These are phyloP conservation scores for Vaccinium darrowii DNA, from an alignment of 148 eudicot genomes.

Conservation along the genomic window DNA sequence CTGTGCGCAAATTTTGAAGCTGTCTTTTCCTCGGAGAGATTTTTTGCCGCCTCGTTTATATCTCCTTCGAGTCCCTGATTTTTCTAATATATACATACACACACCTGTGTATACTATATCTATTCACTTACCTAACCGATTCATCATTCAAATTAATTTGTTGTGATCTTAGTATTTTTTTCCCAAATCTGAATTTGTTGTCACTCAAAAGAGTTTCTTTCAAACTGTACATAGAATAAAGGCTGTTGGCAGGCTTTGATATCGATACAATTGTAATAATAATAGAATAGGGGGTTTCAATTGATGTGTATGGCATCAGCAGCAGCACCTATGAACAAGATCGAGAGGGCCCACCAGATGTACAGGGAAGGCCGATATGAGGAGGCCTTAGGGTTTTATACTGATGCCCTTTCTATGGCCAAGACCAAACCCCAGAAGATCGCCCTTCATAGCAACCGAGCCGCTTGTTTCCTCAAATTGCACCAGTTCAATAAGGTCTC, in stretches of 20 bases:
- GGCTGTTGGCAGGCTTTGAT: neutral
- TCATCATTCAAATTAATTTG: neutral
- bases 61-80: constrained; percentile 6
- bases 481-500: constrained; percentile 80
- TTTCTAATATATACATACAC: neutral
- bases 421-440: constrained; percentile 73
- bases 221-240: neutral
- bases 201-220: neutral
- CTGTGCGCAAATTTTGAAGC: neutral
- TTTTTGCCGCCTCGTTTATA: constrained; percentile 8
- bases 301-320: constrained; percentile 16
- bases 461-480: constrained; percentile 88
- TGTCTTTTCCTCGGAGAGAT: constrained; percentile 4
- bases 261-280: neutral
- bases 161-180: neutral
- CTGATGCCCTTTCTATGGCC: constrained; percentile 65
- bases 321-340: constrained; percentile 50
- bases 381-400: constrained; percentile 69
- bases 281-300: neutral
- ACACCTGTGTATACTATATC: neutral
- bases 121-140: neutral
- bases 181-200: neutral
- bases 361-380: constrained; percentile 66
- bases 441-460: constrained; percentile 97
- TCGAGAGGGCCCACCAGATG: constrained; percentile 88